Base-by-base conservation (phyloP, 345 rosid species). In the Draba incana region DNA sequence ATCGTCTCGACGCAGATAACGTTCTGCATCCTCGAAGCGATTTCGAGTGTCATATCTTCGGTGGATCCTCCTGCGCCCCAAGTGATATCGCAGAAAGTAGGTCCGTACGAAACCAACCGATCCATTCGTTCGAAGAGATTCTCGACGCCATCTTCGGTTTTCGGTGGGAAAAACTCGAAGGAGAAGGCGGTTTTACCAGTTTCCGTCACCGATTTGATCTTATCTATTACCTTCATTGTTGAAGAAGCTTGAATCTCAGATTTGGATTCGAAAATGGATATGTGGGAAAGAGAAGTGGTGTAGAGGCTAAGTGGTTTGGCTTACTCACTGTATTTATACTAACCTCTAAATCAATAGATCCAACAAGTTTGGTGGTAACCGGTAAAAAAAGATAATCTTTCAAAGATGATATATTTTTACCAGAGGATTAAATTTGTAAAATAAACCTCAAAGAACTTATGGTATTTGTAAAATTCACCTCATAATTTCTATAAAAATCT, bases 31-130 rank as follows among this genome's bases (percentile, higher is more conserved):
- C 72, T 76, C 54, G 89, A 87, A 55, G 97, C 97, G 76, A 95
- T 95, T 58, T 95, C 96, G 7, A 95, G 84, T 5, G 98, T 95
- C 15, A 95, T 85, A 76, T 95, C 98, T 0, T 98, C 99, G 33
- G 99, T 92, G 71, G 99, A 82, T 23, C 99, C 99, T 8, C 99
- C 99, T 3, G 99, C 98, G 0, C 99, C 99, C 99, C 99, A 95
- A 10, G 99, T 95, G 79, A 95, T 92, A 75, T 95, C 99, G 67
- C 99, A 95, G 81, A 95, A 95, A 7, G 96, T 16, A 0, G 99
- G 99, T 58, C 84, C 88, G 71, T 92, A 88, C 33, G 86, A 75
- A 23, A 92, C 99, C 92, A 95, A 85, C 0, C 98, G 88, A 76
- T 92, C 99, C 98, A 95, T 95, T 16, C 89, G 78, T 42, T 95